Evolutionary conservation across 2,329 filamentous ascomycete genomes (phyloP).

Genomic region (Aspergillus melleus): DNA sequence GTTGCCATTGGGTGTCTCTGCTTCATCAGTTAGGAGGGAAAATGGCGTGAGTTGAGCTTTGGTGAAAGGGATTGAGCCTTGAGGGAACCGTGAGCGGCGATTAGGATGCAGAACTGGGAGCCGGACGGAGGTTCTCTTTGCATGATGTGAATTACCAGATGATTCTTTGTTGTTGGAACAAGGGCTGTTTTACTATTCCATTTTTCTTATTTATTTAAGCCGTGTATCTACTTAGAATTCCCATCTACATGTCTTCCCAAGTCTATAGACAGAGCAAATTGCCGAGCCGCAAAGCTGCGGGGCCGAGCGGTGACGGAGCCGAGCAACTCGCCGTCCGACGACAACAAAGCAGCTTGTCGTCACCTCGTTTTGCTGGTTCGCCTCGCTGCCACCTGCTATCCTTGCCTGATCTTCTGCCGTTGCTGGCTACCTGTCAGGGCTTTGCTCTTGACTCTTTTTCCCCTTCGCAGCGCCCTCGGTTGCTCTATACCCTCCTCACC

Average conservation of each 20-base stretch:
- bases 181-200: not conserved
- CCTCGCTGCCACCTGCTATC: conserved; percentile 2
- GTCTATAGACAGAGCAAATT: not conserved
- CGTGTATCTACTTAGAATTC: too few relatives aligned
- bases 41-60: not conserved
- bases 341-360: conserved; percentile 25
- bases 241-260: too few relatives aligned
- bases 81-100: not conserved
- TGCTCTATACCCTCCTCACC: not conserved
- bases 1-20: conserved; percentile 89
- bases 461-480: not conserved
- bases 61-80: not conserved
- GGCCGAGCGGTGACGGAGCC: conserved; percentile 24
- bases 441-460: conserved; percentile 5
- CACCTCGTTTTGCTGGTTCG: conserved; percentile 10
- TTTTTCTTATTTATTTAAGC: conserved; percentile 2
- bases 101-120: not conserved
- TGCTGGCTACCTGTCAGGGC: not conserved
- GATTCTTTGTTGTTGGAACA: not conserved
- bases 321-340: conserved; percentile 19
- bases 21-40: conserved; percentile 76
- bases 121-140: not conserved
- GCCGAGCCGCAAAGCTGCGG: conserved; percentile 7
- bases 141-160: not conserved
- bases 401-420: not conserved